phyloP scores from a whole-genome alignment of 352 stramenopile species.

The Thalassiosira delicatula region DNA sequence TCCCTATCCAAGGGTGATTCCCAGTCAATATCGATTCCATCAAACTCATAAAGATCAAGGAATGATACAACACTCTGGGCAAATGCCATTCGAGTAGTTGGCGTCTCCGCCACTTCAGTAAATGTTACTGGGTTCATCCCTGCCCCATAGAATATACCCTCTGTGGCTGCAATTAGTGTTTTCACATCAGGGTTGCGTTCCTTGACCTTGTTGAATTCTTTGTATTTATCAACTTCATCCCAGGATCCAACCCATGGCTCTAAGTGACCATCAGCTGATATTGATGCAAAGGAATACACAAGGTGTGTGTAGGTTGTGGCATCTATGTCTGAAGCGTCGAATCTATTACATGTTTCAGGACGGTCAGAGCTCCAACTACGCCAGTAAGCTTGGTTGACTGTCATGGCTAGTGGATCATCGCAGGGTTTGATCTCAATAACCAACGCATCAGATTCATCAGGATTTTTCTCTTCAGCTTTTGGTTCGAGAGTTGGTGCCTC shows the following conservation, averaged over 20 bases:
- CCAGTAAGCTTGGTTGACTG: constrained; percentile 68
- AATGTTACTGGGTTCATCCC: constrained; percentile 66
- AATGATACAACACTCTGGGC: constrained; percentile 63
- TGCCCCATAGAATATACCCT: constrained; percentile 66
- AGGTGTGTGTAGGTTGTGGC: constrained; percentile 60
- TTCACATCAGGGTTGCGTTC: constrained; percentile 55
- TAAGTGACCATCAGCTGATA: constrained; percentile 57
- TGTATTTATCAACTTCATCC: constrained; percentile 68
- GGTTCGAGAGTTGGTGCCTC: background rate
- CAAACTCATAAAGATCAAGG: constrained; percentile 65
- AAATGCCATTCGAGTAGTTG: constrained; percentile 54
- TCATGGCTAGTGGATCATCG: constrained; percentile 65
- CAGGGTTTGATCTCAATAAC: constrained; percentile 63
- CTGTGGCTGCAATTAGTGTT: constrained; percentile 64
- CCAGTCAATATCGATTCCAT: constrained; percentile 74
- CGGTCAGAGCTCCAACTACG: constrained; percentile 62
- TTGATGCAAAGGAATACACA: constrained; percentile 68
- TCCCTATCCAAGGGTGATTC: constrained; percentile 57
- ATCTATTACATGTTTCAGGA: constrained; percentile 59
- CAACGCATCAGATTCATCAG: constrained; percentile 44
- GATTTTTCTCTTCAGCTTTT: constrained; percentile 8
- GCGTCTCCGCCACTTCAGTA: constrained; percentile 51
- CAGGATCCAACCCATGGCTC: constrained; percentile 64
- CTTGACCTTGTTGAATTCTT: constrained; percentile 69
- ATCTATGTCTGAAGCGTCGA: constrained; percentile 65